Conservation (phyloP, 164 flowering plant genomes). For the grape (Vitis vinifera) region DNA sequence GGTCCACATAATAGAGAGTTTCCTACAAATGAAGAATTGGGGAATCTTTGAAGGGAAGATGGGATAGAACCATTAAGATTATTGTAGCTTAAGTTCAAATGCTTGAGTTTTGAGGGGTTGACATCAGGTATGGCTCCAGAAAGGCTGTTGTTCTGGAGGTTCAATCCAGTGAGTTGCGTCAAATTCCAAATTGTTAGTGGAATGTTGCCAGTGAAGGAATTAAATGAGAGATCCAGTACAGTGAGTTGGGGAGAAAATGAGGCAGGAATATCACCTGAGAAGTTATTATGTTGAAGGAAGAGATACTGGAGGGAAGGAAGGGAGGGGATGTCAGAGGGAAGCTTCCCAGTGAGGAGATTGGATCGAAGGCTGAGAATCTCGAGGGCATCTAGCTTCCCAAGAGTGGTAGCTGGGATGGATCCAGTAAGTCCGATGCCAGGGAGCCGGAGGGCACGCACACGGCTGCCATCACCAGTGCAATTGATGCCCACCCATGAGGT, state of each 20-base stretch:
- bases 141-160: slow-evolving; percentile 45
- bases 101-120: slow-evolving; percentile 30
- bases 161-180: slow-evolving; percentile 40
- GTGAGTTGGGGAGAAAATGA: slow-evolving; percentile 34
- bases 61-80: slow-evolving; percentile 57
- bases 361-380: slow-evolving; percentile 48
- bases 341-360: slow-evolving; percentile 42
- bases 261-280: slow-evolving; percentile 45
- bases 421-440: slow-evolving; percentile 66
- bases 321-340: slow-evolving; percentile 54
- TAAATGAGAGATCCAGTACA: slow-evolving; percentile 52
- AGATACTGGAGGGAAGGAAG: slow-evolving; percentile 44
- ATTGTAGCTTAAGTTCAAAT: slow-evolving; percentile 53
- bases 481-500: slow-evolving; percentile 55
- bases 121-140: slow-evolving; percentile 49
- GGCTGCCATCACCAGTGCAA: slow-evolving; percentile 33
- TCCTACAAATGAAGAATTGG: slow-evolving; percentile 50
- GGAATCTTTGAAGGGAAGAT: slow-evolving; percentile 40
- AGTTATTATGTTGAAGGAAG: slow-evolving; percentile 47
- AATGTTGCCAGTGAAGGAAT: slow-evolving; percentile 46
- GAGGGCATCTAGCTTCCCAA: slow-evolving; percentile 51
- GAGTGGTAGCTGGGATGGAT: slow-evolving; percentile 43
- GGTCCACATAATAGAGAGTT: slow-evolving; percentile 50
- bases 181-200: slow-evolving; percentile 44
- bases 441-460: slow-evolving; percentile 43